Percentiles rank a stretch among this genome's conserved stretches.
Conservation (phyloP, 1,139 yeast genomes). For the Sugiyamaella castrensis region DNA sequence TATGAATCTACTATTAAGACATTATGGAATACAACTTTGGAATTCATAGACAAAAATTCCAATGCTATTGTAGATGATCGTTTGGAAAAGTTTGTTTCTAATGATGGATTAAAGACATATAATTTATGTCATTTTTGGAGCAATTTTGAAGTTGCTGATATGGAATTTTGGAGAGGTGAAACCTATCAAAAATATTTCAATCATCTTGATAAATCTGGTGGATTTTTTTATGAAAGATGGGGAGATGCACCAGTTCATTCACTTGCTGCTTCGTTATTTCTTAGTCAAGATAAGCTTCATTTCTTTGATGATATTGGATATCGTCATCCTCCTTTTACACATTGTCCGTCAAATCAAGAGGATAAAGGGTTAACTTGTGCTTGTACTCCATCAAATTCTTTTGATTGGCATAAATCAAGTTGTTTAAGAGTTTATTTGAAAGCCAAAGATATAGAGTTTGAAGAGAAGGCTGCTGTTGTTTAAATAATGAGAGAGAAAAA, state of each 20-base stretch:
- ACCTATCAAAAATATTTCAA: conserved; percentile 69
- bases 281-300: conserved; percentile 63
- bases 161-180: conserved; percentile 70
- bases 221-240: conserved; percentile 94
- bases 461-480: background rate
- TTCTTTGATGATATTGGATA: conserved; percentile 82
- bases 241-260: conserved; percentile 95
- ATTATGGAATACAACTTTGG: conserved; percentile 54
- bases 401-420: conserved; percentile 30
- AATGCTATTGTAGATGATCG: conserved; percentile 59
- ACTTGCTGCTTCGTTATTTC: conserved; percentile 70
- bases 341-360: conserved; percentile 54
- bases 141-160: conserved; percentile 79
- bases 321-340: conserved; percentile 68
- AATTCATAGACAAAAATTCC: conserved; percentile 49
- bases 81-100: conserved; percentile 67
- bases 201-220: conserved; percentile 69
- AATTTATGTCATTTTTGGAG: conserved; percentile 91
- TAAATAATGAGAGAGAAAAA: no score
- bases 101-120: conserved; percentile 53
- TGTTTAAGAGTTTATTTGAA: conserved; percentile 26
- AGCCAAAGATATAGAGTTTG: conserved; percentile 21
- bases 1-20: conserved; percentile 57
- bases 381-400: conserved; percentile 23
- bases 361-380: conserved; percentile 25